These are phyloP conservation scores for Oxytropis ochrocephala DNA, from an alignment of 306 rosid genomes.

Conservation along the genomic window DNA sequence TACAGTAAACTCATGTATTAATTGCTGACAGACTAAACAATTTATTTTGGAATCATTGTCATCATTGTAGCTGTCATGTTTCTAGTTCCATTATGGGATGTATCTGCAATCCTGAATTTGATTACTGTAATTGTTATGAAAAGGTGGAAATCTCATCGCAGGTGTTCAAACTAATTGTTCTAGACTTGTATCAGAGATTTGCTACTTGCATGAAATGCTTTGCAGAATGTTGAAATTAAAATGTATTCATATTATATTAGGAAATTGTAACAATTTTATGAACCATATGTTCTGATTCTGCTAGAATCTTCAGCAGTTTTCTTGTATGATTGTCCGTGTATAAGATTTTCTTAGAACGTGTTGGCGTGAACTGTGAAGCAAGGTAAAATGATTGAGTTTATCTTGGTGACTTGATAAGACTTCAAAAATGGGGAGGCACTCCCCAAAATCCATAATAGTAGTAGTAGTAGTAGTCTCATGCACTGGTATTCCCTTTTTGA, in stretches of 20 bases:
- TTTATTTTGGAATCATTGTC: background rate
- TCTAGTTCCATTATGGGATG: background rate
- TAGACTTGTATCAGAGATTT: background rate
- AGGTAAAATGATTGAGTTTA: background rate
- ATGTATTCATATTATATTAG: background rate
- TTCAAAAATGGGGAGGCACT: background rate
- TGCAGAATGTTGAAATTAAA: background rate
- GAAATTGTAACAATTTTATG: background rate
- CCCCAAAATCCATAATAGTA: background rate
- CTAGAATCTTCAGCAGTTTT: background rate
- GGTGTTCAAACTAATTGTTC: background rate
- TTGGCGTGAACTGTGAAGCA: background rate
- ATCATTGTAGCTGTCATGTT: background rate
- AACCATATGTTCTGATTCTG: background rate
- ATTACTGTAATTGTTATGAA: background rate
- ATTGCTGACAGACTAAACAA: background rate
- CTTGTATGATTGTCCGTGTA: background rate
- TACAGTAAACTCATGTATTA: background rate
- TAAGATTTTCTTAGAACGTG: background rate
- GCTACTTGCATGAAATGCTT: background rate
- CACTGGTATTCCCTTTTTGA: background rate
- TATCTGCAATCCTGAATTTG: background rate
- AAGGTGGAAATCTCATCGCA: too few species aligned
- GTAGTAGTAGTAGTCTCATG: background rate
- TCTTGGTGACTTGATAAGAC: background rate